phyloP scores from a whole-genome alignment of 1,139 yeast genomes.

The Lodderomyces theae region DNA sequence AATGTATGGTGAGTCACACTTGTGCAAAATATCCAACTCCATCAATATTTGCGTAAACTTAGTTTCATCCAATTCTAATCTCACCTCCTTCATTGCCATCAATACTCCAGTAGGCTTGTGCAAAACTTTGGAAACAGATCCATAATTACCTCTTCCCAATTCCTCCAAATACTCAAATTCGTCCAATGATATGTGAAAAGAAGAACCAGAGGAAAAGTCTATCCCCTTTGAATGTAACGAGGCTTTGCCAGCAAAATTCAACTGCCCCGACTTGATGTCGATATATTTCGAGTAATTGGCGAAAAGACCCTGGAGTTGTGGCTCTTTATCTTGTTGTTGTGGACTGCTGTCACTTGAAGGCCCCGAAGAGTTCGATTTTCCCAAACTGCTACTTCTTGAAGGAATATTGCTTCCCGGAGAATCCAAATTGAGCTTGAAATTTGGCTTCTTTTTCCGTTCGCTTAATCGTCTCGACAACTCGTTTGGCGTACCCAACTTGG shows the following conservation, averaged over 20 bases:
- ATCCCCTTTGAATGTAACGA: constrained; percentile 89
- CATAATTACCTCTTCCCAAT: constrained; percentile 93
- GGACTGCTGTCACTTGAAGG: constrained; percentile 4
- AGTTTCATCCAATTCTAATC: constrained; percentile 85
- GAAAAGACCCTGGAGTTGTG: constrained; percentile 55
- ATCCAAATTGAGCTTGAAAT: constrained; percentile 36
- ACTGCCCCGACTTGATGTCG: constrained; percentile 86
- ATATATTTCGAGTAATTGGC: constrained; percentile 83
- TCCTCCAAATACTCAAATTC: constrained; percentile 84
- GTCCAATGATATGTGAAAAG: constrained; percentile 81
- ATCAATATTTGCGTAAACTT: constrained; percentile 90
- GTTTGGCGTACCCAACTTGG: constrained; percentile 25
- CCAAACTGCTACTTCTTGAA: constrained; percentile 11
- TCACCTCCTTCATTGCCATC: constrained; percentile 97
- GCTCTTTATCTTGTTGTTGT: constrained; percentile 5
- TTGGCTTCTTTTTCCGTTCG: constrained; percentile 39
- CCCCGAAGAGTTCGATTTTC: background rate
- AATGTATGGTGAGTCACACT: constrained; percentile 84
- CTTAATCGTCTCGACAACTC: constrained; percentile 37
- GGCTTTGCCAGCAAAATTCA: constrained; percentile 91
- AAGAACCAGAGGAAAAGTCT: constrained; percentile 84
- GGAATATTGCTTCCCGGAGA: constrained; percentile 11
- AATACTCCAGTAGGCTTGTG: constrained; percentile 91
- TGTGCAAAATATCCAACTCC: constrained; percentile 93
- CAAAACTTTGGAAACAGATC: constrained; percentile 86